Evolutionary conservation across 352 stramenopile species (phyloP).

Genomic region (Pythium phragmiticola): DNA sequence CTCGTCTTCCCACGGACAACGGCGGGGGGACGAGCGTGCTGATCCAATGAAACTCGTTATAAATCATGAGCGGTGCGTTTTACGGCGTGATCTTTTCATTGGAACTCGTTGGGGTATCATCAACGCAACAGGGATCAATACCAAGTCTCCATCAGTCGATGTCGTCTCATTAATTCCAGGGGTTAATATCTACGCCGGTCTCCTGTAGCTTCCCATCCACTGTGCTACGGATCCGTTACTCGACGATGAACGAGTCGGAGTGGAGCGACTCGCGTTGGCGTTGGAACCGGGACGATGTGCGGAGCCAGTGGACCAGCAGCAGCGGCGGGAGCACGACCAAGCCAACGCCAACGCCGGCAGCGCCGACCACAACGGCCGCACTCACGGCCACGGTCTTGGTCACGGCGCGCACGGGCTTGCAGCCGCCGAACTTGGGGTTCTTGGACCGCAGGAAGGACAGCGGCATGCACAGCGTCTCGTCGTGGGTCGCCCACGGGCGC

Average conservation of each 20-base stretch:
- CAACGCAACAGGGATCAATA: too few species aligned
- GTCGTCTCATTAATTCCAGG: background rate
- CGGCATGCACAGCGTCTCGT: conserved; percentile 72
- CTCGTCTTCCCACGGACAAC: background rate
- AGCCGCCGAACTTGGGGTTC: conserved; percentile 60
- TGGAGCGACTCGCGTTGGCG: conserved; percentile 34
- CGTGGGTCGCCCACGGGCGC: conserved; percentile 64
- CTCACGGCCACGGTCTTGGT: conserved; percentile 69
- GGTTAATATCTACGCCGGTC: background rate
- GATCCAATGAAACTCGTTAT: too few species aligned
- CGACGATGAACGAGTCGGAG: conserved; percentile 34
- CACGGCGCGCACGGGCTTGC: conserved; percentile 58
- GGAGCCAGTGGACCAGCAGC: conserved; percentile 59
- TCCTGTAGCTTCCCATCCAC: background rate
- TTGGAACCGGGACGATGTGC: conserved; percentile 41
- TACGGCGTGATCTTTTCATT: too few species aligned
- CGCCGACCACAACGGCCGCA: conserved; percentile 45
- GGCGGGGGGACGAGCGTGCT: too few species aligned
- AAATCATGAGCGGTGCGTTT: too few species aligned
- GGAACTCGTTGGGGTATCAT: too few species aligned
- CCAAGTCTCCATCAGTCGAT: background rate
- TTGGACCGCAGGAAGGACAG: conserved; percentile 70
- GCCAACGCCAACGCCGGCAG: conserved; percentile 59
- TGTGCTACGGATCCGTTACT: conserved; percentile 5
- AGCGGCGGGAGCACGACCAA: conserved; percentile 67